These are phyloP conservation scores for Tolypocladium inflatum DNA, from an alignment of 2,329 filamentous ascomycete species.

Conservation along the genomic window DNA sequence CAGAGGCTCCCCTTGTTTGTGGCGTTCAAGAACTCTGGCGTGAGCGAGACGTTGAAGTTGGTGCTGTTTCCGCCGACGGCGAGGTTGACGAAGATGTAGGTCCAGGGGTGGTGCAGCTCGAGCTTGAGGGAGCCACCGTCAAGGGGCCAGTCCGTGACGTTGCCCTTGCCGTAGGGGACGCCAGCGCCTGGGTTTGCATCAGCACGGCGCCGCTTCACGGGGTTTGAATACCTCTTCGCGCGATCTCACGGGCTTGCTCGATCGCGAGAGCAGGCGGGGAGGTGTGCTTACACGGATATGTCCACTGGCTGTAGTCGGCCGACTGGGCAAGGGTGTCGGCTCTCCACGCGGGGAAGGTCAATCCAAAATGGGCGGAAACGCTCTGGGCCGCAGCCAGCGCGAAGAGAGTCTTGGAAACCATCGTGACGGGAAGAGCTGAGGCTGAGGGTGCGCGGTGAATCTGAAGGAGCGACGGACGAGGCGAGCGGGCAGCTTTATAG, in stretches of 20 bases:
- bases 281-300: slow-evolving; percentile 33
- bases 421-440: slow-evolving; percentile 7
- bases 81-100: slow-evolving; percentile 44
- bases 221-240: no score
- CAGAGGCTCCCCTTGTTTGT: slow-evolving; percentile 58
- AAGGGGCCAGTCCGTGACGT: slow-evolving; percentile 45
- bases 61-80: slow-evolving; percentile 39
- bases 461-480: neutral
- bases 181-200: slow-evolving; percentile 32
- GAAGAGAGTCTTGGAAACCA: slow-evolving; percentile 22
- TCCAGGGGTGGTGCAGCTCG: slow-evolving; percentile 41
- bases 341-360: slow-evolving; percentile 39
- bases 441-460: neutral
- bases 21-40: slow-evolving; percentile 47
- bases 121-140: slow-evolving; percentile 37
- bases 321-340: slow-evolving; percentile 32
- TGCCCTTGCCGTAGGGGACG: slow-evolving; percentile 31
- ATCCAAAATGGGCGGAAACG: slow-evolving; percentile 37
- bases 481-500: neutral
- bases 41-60: slow-evolving; percentile 62
- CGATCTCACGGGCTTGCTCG: no score
- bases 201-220: neutral
- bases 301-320: slow-evolving; percentile 36
- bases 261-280: no score
- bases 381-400: slow-evolving; percentile 24